These are phyloP conservation scores for Nothophoma quercina DNA, from an alignment of 2,329 filamentous ascomycete species.

Conservation along the genomic window DNA sequence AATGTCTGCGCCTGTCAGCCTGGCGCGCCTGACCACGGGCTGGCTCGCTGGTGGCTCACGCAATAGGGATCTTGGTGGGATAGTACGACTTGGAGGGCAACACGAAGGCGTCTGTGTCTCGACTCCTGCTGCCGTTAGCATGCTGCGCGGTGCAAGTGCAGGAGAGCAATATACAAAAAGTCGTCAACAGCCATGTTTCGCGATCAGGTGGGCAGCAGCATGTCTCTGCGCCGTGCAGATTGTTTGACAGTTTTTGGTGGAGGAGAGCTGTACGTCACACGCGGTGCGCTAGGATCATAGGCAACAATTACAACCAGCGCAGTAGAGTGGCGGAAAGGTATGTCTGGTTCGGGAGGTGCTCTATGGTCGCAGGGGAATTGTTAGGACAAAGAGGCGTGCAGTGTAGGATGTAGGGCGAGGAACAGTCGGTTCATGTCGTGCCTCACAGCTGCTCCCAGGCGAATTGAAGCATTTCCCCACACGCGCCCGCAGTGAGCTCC, in stretches of 20 bases:
- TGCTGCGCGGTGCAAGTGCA: neutral
- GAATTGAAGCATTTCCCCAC: slow-evolving; percentile 7
- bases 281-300: neutral
- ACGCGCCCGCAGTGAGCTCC: slow-evolving; percentile 4
- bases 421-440: neutral
- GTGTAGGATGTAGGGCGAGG: neutral
- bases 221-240: slow-evolving; percentile 29
- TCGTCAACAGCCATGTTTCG: slow-evolving; percentile 51
- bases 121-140: slow-evolving; percentile 49
- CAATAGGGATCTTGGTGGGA: slow-evolving; percentile 57
- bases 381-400: neutral
- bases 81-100: slow-evolving; percentile 56
- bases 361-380: neutral
- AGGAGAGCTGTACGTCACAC: slow-evolving; percentile 9
- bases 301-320: neutral
- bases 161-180: slow-evolving; percentile 37
- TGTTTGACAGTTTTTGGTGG: neutral
- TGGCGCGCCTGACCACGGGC: neutral
- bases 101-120: slow-evolving; percentile 56
- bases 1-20: slow-evolving; percentile 66
- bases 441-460: slow-evolving; percentile 2
- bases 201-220: slow-evolving; percentile 37
- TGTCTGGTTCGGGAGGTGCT: neutral
- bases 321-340: neutral
- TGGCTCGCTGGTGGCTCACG: slow-evolving; percentile 44